phyloP scores from a whole-genome alignment of 176 grass and related monocot genomes.

The Carex cristatella region DNA sequence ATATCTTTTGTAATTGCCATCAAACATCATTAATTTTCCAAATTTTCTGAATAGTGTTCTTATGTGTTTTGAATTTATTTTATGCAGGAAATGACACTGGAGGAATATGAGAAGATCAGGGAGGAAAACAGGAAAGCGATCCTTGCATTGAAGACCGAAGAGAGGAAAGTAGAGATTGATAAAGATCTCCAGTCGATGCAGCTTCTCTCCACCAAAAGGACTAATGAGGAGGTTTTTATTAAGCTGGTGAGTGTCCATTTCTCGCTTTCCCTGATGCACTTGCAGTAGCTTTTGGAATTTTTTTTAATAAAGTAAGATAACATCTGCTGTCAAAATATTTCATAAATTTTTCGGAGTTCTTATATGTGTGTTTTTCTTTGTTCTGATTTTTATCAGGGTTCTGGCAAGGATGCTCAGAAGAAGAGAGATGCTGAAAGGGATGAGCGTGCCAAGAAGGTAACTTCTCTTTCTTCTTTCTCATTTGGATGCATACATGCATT shows the following conservation, averaged over 20 bases:
- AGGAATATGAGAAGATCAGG: constrained; percentile 83
- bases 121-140: constrained; percentile 79
- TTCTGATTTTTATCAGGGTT: constrained; percentile 35
- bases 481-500: neutral
- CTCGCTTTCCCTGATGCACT: neutral
- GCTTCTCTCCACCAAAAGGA: constrained; percentile 64
- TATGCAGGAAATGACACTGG: constrained; percentile 78
- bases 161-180: constrained; percentile 80
- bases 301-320: neutral
- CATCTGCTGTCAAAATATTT: neutral
- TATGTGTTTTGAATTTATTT: neutral
- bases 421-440: constrained; percentile 78
- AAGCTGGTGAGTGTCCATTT: constrained; percentile 49
- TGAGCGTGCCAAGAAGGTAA: constrained; percentile 77
- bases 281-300: neutral
- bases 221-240: constrained; percentile 62
- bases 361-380: neutral
- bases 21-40: neutral
- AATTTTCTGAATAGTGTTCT: constrained; percentile 3
- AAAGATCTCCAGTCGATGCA: constrained; percentile 84
- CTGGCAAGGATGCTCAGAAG: constrained; percentile 69
- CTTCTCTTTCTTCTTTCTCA: neutral
- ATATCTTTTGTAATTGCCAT: neutral
- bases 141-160: constrained; percentile 55
- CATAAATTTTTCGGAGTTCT: neutral